Percentiles rank a stretch among this genome's conserved stretches.
Conservation (phyloP, 2,329 filamentous ascomycete species). For the Dactylellina parvicollis region DNA sequence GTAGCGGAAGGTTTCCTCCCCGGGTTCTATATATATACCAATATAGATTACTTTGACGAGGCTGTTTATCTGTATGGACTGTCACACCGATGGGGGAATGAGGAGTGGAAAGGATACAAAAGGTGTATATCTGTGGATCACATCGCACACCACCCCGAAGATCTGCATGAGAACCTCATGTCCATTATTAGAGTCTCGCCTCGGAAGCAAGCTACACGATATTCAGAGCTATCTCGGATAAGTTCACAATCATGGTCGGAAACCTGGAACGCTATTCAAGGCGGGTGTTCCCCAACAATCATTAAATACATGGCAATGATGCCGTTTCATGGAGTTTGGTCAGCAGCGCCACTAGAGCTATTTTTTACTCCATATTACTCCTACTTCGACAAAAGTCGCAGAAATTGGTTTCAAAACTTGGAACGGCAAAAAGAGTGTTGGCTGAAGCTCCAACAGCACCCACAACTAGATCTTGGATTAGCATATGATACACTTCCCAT, state of each 20-base stretch:
- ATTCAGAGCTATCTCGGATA: not conserved
- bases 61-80: not conserved
- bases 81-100: not conserved
- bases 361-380: conserved; percentile 7
- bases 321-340: conserved; percentile 14
- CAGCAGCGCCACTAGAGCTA: not conserved
- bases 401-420: not conserved
- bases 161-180: not conserved
- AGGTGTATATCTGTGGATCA: not conserved
- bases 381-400: not conserved
- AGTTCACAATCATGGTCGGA: not conserved
- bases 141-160: not conserved
- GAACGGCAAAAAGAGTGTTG: not conserved
- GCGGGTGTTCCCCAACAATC: conserved; percentile 15
- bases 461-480: not conserved
- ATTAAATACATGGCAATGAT: conserved; percentile 24
- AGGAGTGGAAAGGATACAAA: not conserved
- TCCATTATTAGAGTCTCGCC: not conserved
- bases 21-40: not conserved
- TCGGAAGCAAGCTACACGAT: not conserved
- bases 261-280: not conserved
- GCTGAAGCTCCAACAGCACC: not conserved
- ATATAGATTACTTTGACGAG: conserved; percentile 10
- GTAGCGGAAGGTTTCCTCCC: not conserved
- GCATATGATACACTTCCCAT: not conserved